Percentiles rank a stretch among this genome's conserved stretches.
Evolutionary conservation across 495 filamentous ascomycete genomes (phyloP).

Genomic region (Melanomma pulvis-pyrius): DNA sequence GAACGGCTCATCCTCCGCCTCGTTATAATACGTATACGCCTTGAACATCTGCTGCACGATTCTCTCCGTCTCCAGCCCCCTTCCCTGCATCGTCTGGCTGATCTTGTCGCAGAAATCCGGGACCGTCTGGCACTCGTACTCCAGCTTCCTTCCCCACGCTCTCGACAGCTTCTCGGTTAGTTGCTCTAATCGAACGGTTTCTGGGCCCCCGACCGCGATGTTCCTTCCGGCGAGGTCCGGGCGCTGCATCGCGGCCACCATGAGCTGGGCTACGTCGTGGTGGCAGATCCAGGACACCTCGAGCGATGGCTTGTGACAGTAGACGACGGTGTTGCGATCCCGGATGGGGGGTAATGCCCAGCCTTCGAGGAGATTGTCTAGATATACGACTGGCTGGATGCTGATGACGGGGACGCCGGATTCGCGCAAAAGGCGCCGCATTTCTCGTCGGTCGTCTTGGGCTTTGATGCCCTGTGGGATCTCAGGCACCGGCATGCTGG

Average conservation of each 20-base stretch:
- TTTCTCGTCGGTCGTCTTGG: constrained; percentile 33
- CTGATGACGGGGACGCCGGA: constrained; percentile 25
- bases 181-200: constrained; percentile 15
- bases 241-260: constrained; percentile 11
- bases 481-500: constrained; percentile 28
- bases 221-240: constrained; percentile 27
- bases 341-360: constrained; percentile 31
- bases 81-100: constrained; percentile 28
- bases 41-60: constrained; percentile 35
- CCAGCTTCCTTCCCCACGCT: constrained; percentile 22
- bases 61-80: constrained; percentile 23
- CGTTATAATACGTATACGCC: constrained; percentile 36
- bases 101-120: constrained; percentile 36
- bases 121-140: constrained; percentile 33
- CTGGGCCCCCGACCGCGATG: constrained; percentile 23
- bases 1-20: constrained; percentile 29
- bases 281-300: constrained; percentile 32
- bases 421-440: constrained; percentile 15
- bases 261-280: constrained; percentile 32
- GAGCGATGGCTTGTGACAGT: constrained; percentile 31
- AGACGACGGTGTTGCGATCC: constrained; percentile 25
- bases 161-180: constrained; percentile 17
- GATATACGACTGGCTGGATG: constrained; percentile 29
- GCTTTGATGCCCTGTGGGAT: constrained; percentile 24
- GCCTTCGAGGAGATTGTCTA: constrained; percentile 33